Percentiles rank a stretch among this genome's conserved stretches.
Conservation (phyloP, 2,329 filamentous ascomycete species). For the Blumeria graminis region DNA sequence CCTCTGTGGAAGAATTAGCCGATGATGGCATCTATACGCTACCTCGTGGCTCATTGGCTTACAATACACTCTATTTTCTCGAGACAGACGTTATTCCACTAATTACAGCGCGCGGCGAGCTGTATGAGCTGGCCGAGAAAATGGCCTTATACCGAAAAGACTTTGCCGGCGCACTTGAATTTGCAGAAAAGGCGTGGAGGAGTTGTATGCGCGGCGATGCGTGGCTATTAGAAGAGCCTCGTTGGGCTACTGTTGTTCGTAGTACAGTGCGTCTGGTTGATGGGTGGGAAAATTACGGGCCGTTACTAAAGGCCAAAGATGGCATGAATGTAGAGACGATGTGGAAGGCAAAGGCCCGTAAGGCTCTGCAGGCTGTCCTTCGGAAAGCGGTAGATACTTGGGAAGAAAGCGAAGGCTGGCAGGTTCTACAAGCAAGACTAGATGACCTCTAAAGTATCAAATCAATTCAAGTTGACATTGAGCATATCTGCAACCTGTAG, state of each 20-base stretch:
- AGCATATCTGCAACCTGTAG: no score
- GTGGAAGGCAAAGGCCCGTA: slow-evolving; percentile 78
- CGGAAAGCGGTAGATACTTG: slow-evolving; percentile 59
- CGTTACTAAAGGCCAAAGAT: slow-evolving; percentile 27
- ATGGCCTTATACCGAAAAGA: slow-evolving; percentile 51
- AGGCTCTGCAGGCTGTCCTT: slow-evolving; percentile 60
- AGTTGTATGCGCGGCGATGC: slow-evolving; percentile 28
- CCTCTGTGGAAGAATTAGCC: slow-evolving; percentile 5
- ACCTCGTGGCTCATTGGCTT: slow-evolving; percentile 32
- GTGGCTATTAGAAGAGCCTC: slow-evolving; percentile 20
- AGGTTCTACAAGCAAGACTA: slow-evolving; percentile 29
- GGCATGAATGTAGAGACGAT: slow-evolving; percentile 40
- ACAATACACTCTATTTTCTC: slow-evolving; percentile 44
- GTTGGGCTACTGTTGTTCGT: slow-evolving; percentile 31
- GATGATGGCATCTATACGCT: slow-evolving; percentile 18
- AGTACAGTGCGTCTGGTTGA: slow-evolving; percentile 61
- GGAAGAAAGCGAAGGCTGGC: slow-evolving; percentile 54
- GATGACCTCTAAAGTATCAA: slow-evolving; percentile 17
- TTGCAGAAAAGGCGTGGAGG: slow-evolving; percentile 77
- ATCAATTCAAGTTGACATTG: no score
- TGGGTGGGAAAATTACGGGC: slow-evolving; percentile 58
- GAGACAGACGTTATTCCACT: slow-evolving; percentile 56
- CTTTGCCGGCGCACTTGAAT: slow-evolving; percentile 49
- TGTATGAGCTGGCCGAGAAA: slow-evolving; percentile 54
- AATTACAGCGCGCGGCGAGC: slow-evolving; percentile 52